Evolutionary conservation across 75 land plant species (phyloP).

Genomic region (Pinus tabuliformis): DNA sequence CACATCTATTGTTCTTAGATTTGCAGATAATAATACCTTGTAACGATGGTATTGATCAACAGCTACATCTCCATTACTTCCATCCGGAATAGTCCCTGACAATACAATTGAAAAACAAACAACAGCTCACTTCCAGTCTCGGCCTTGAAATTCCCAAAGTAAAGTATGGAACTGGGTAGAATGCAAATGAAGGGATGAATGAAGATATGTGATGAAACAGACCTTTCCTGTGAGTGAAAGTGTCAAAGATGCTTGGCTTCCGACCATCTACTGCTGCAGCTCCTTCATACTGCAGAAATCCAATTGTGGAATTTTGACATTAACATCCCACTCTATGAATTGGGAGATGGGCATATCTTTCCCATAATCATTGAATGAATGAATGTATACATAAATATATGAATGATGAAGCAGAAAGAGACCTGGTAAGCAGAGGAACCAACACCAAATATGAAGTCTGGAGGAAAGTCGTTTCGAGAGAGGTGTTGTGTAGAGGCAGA

Average conservation of each 20-base stretch:
- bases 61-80: slow-evolving; percentile 53
- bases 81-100: slow-evolving; percentile 19
- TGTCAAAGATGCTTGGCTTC: slow-evolving; percentile 33
- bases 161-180: neutral
- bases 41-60: slow-evolving; percentile 58
- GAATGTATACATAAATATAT: too few species aligned
- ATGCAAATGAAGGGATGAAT: neutral
- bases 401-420: too few species aligned
- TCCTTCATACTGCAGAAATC: slow-evolving; percentile 27
- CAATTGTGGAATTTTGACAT: too few species aligned
- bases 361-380: too few species aligned
- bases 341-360: too few species aligned
- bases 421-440: slow-evolving; percentile 19
- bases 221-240: slow-evolving; percentile 16
- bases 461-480: slow-evolving; percentile 10
- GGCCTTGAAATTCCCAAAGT: neutral
- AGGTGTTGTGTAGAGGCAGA: too few species aligned
- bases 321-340: too few species aligned
- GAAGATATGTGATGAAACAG: neutral
- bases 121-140: too few species aligned
- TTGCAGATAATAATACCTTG: slow-evolving; percentile 30
- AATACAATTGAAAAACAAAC: neutral
- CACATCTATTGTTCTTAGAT: too few species aligned
- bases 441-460: slow-evolving; percentile 13
- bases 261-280: slow-evolving; percentile 18